Evolutionary conservation across 768 basidiomycete genomes (phyloP).

Genomic region (Termitomyces sp.): DNA sequence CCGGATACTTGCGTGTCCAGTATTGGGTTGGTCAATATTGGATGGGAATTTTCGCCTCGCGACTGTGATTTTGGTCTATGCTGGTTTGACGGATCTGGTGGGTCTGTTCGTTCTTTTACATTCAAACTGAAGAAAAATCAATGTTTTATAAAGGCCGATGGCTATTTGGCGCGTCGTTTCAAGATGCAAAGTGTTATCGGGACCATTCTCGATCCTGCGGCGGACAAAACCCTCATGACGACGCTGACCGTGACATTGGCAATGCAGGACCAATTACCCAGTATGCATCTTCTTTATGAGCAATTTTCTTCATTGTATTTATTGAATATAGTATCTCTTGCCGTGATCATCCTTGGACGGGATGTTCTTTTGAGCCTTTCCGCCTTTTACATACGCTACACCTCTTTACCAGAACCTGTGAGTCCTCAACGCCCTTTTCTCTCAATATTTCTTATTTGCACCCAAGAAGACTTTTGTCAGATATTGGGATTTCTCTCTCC

Average conservation of each 20-base stretch:
- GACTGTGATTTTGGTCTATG: constrained; percentile 79
- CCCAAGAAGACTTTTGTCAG: constrained; percentile 83
- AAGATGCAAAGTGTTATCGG: constrained; percentile 91
- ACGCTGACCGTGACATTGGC: constrained; percentile 85
- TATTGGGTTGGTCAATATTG: constrained; percentile 87
- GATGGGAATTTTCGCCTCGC: constrained; percentile 77
- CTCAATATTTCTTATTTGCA: background rate
- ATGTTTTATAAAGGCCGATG: constrained; percentile 64
- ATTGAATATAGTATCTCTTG: constrained; percentile 63
- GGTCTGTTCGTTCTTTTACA: constrained; percentile 22
- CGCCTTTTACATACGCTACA: constrained; percentile 92
- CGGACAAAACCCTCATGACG: constrained; percentile 94
- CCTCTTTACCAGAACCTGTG: constrained; percentile 82
- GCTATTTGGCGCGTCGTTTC: constrained; percentile 81
- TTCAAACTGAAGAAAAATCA: constrained; percentile 5
- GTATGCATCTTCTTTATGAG: constrained; percentile 37
- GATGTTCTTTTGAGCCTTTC: constrained; percentile 82
- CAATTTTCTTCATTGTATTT: constrained; percentile 3
- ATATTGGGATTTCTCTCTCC: constrained; percentile 96
- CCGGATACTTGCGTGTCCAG: constrained; percentile 83
- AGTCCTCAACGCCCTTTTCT: constrained; percentile 19
- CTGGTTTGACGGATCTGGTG: constrained; percentile 90
- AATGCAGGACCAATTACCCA: constrained; percentile 75
- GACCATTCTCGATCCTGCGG: constrained; percentile 93
- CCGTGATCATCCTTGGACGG: constrained; percentile 81